These are phyloP conservation scores for Mycogone perniciosa DNA, from an alignment of 2,329 filamentous ascomycete species.

Conservation along the genomic window DNA sequence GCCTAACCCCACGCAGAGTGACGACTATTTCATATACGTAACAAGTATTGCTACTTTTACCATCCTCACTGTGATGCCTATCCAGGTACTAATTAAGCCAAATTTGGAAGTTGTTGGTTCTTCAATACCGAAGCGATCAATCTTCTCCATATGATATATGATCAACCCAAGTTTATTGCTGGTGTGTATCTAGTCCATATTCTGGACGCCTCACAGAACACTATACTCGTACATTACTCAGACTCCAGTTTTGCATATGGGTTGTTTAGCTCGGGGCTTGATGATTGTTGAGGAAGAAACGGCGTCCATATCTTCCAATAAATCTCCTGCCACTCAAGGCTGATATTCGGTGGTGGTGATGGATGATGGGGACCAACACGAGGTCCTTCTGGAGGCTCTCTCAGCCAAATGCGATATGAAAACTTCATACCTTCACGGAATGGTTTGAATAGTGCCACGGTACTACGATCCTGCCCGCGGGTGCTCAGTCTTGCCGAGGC, in stretches of 20 bases:
- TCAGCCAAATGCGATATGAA: neutral
- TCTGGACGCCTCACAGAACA: neutral
- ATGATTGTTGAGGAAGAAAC: too few species aligned
- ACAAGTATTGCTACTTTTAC: too few species aligned
- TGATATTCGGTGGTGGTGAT: neutral
- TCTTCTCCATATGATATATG: constrained; percentile 6
- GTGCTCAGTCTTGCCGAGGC: neutral
- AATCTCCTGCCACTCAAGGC: neutral
- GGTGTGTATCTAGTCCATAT: neutral
- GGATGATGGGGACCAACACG: neutral
- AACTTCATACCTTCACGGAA: neutral
- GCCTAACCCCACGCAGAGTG: too few species aligned
- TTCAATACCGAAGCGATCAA: neutral
- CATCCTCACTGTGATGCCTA: too few species aligned
- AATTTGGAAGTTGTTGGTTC: neutral
- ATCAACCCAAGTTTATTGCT: neutral
- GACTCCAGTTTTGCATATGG: neutral
- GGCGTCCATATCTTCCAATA: neutral
- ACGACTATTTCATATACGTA: too few species aligned
- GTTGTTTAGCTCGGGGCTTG: neutral
- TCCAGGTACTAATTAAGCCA: too few species aligned
- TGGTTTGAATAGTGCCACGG: neutral
- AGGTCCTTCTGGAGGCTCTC: neutral
- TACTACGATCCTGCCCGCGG: neutral
- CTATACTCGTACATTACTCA: neutral